Conservation (phyloP, 805 yeast genomes). For the Kodamaea restingae region DNA sequence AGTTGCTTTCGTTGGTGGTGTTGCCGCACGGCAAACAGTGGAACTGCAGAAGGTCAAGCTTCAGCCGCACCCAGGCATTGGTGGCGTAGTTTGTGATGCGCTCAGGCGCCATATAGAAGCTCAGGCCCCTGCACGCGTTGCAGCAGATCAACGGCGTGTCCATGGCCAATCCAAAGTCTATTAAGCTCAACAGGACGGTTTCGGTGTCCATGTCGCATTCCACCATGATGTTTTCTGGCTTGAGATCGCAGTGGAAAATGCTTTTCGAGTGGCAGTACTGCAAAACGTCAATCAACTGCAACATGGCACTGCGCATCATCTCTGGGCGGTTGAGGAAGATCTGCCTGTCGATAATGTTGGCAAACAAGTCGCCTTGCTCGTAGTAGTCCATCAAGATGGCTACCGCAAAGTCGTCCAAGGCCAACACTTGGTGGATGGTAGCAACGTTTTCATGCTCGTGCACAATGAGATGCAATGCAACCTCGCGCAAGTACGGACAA, state of each 20-base stretch:
- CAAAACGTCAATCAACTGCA: conserved; percentile 37
- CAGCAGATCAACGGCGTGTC: conserved; percentile 53
- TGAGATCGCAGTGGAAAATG: conserved; percentile 41
- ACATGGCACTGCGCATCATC: conserved; percentile 41
- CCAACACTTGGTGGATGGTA: conserved; percentile 69
- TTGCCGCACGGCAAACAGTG: conserved; percentile 13
- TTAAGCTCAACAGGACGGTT: conserved; percentile 48
- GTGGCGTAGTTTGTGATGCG: conserved; percentile 48
- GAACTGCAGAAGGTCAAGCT: conserved; percentile 31
- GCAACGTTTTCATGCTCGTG: conserved; percentile 77
- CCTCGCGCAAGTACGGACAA: conserved; percentile 53
- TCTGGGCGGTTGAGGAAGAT: conserved; percentile 52
- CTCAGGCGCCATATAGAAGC: conserved; percentile 94
- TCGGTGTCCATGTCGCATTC: conserved; percentile 25
- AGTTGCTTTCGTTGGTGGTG: conserved; percentile 16
- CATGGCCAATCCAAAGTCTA: conserved; percentile 90
- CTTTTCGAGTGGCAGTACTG: conserved; percentile 28
- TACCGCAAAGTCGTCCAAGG: conserved; percentile 47
- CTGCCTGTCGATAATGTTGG: conserved; percentile 73
- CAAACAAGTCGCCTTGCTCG: conserved; percentile 81
- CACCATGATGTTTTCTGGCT: conserved; percentile 41
- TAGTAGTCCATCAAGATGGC: conserved; percentile 84
- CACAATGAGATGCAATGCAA: conserved; percentile 67
- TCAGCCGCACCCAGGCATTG: conserved; percentile 21
- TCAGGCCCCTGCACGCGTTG: conserved; percentile 78